A percentile compares a stretch with the other conserved stretches of the same genome.
Conservation (phyloP, 371 early-diverging fungal species). For the Capillidium heterosporum region DNA sequence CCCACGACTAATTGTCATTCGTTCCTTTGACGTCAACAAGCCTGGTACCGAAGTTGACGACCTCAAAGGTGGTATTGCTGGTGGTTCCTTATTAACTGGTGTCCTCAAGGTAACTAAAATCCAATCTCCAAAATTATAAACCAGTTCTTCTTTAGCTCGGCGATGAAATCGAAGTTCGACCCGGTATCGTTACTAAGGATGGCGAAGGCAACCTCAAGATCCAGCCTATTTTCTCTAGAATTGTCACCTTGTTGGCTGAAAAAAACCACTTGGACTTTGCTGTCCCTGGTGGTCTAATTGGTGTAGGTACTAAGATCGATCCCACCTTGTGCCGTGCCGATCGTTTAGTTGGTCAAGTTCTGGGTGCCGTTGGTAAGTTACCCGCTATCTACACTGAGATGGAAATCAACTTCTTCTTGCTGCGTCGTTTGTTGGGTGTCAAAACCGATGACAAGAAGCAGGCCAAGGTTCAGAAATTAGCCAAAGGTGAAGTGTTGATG, state of each 20-base stretch:
- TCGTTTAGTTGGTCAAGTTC: constrained; percentile 91
- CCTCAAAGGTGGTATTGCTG: constrained; percentile 98
- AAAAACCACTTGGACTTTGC: constrained; percentile 90
- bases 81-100: constrained; percentile 97
- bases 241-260: constrained; percentile 90
- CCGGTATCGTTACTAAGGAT: constrained; percentile 95
- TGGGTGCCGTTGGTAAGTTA: constrained; percentile 90
- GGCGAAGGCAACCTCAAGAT: constrained; percentile 74
- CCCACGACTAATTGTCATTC: constrained; percentile 96
- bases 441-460: constrained; percentile 94
- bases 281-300: constrained; percentile 98
- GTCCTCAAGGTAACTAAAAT: constrained; percentile 42
- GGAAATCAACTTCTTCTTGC: constrained; percentile 92
- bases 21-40: constrained; percentile 99
- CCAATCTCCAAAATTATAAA: neutral
- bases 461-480: constrained; percentile 81
- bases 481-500: constrained; percentile 90
- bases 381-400: constrained; percentile 94
- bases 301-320: constrained; percentile 98
- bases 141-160: constrained; percentile 32
- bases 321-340: constrained; percentile 98
- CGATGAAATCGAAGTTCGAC: constrained; percentile 98
- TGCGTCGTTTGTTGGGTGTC: constrained; percentile 91
- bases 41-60: constrained; percentile 95
- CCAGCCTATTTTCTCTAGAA: constrained; percentile 85